Evolutionary conservation across 164 flowering plant genomes (phyloP), one percentile per base, ranked within the genome.

Genomic region (Nelumbo lutea): DNA sequence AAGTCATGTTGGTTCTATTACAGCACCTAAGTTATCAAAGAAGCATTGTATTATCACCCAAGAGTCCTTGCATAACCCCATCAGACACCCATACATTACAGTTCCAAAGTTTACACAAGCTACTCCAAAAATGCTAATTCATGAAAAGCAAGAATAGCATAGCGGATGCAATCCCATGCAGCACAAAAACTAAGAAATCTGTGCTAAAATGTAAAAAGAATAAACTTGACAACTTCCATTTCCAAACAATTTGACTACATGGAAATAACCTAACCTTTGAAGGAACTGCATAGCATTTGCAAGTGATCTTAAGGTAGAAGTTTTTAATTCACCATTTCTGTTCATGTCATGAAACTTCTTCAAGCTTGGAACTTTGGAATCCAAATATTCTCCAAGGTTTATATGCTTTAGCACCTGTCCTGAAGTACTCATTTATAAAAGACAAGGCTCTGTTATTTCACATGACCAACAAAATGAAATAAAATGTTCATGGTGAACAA

Each of bases 361-460:
- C 79, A 94, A 83, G 80, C 90, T 89, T 9, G 96, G 96, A 77
- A 91, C 90, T 76, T 85, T 86, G 47, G 88, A 82, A 64, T 58
- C 65, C 46, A 94, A 68, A 78, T 82, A 88, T 48, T 75, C 79
- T 59, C 79, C 90, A 65, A 94, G 81, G 72, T 82, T 86, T 69
- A 80, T 83, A 79, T 88, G 96, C 78, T 80, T 86, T 78, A 90
- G 61, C 60, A 82, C 78, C 85, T 89, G 96, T 71, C 88, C 98
- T 94, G 75, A 53, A 76, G 60, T 9, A 70, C 55, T 42, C 56
- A 42, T 43, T 44, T 59, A 6, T 38, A 61, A 57, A 41, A 72
- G 2, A n/a, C 1, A 15, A 46, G 40, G 41, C 1, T 10, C 53
- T 46, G 2, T 6, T 6, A n/a, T 11, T 11, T 4, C 4, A 62